Evolutionary conservation across 129 eudicot species (phyloP), one percentile per base, ranked within the genome.

Genomic region (Rutidosis leptorrhynchoides): DNA sequence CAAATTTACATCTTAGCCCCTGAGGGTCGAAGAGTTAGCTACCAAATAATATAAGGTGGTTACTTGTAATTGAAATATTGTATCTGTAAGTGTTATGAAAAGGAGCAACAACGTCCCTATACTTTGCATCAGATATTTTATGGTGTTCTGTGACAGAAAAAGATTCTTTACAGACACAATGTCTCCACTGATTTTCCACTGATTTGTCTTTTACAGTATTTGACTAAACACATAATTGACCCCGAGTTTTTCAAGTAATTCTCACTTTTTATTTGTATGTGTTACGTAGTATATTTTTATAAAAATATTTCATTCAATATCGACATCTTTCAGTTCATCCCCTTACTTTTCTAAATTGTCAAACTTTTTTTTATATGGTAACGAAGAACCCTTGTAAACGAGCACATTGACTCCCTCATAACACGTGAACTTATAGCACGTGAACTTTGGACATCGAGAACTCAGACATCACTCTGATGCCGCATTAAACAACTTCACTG

Each of bases 121-220:
- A 0, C 33, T 22, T 66, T 27, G 60, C 29, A 29, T 49, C 11
- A 51, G 25, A 45, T 23, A 14, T 8, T 32, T 69, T 69, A 40
- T 69, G 25, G 74, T 56, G 27, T 68, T 68, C 64, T 37, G 54
- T 55, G 49, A 37, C 64, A 57, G 27, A 26, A 69, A 58, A 45
- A 9, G 67, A 57, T 42, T 57, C 66, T 69, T 26, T 55, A 40
- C 29, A 42, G 66, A 43, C 67, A 58, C 27, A 9, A 70, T 58
- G 58, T 70, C 67, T 43, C 58, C 58, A 11, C 29, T 3, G 0
- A 28, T 19, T 70, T 70, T 30, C 58, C 67, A 7, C 27, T n/a
- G n/a, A n/a, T 70, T 69, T 27, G 28, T 40, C 46, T 40, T 70
- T 10, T 27, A n/a, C n/a, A n/a, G n/a, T n/a, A 7, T 58, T 70